phyloP scores from a whole-genome alignment of 495 filamentous ascomycete genomes.

The Trichocladium uniseriatum region DNA sequence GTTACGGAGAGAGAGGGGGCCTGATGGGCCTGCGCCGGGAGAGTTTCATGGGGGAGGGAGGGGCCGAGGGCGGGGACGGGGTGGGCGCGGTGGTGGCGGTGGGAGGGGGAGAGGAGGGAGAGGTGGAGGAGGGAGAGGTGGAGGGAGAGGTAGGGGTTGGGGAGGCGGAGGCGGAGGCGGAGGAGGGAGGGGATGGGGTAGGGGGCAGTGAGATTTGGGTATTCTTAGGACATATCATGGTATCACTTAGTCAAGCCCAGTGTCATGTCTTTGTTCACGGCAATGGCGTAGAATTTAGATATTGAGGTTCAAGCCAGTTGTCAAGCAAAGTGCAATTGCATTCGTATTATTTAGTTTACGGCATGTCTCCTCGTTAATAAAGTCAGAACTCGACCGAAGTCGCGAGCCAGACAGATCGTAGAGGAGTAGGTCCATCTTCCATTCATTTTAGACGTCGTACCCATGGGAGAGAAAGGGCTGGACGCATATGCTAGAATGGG shows the following conservation, averaged over 20 bases:
- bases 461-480: conserved; percentile 46
- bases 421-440: conserved; percentile 50
- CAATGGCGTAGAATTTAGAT: neutral
- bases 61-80: conserved; percentile 20
- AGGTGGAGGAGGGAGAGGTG: conserved; percentile 30
- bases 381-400: conserved; percentile 32
- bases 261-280: neutral
- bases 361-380: conserved; percentile 38
- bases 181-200: conserved; percentile 11
- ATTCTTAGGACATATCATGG: too few relatives aligned
- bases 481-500: conserved; percentile 66
- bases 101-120: conserved; percentile 27
- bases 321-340: neutral
- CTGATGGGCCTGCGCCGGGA: conserved; percentile 10
- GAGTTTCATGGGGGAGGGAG: conserved; percentile 28
- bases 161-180: conserved; percentile 20
- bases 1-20: conserved; percentile 39
- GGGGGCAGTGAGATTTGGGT: conserved; percentile 10
- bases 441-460: conserved; percentile 70
- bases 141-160: conserved; percentile 28
- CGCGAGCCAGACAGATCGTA: conserved; percentile 42
- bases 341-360: neutral
- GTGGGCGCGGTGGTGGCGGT: conserved; percentile 27
- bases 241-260: too few relatives aligned
- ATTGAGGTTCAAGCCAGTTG: neutral